Conservation (phyloP, 495 filamentous ascomycete genomes). For the Chlorociboria aeruginascens region DNA sequence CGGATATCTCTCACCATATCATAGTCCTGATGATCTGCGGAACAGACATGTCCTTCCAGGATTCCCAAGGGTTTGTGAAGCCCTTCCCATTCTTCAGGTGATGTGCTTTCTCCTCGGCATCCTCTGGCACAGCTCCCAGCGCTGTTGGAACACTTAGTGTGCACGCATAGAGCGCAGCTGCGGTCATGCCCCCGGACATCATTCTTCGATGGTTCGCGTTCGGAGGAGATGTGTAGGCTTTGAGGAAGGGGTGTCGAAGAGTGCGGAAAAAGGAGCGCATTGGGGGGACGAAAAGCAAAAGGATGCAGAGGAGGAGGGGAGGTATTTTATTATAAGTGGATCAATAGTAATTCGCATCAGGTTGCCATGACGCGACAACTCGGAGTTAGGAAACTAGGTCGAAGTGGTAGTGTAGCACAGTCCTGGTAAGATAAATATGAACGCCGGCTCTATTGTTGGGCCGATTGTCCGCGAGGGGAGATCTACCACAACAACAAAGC, state of each 20-base stretch:
- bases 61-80: slow-evolving; percentile 24
- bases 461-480: too few species aligned
- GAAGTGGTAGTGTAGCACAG: too few species aligned
- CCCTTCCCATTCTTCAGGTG: slow-evolving; percentile 17
- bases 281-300: background rate
- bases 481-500: too few species aligned
- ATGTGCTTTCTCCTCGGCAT: slow-evolving; percentile 12
- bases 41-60: slow-evolving; percentile 21
- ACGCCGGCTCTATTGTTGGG: too few species aligned
- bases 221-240: background rate
- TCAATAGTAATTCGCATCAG: too few species aligned
- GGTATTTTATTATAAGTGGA: too few species aligned
- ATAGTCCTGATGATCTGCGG: slow-evolving; percentile 1
- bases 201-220: background rate
- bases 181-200: slow-evolving; percentile 7
- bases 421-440: too few species aligned
- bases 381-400: too few species aligned
- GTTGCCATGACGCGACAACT: too few species aligned
- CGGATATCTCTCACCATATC: slow-evolving; percentile 1
- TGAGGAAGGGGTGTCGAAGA: background rate
- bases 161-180: slow-evolving; percentile 13
- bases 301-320: too few species aligned
- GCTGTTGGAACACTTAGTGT: slow-evolving; percentile 9
- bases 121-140: slow-evolving; percentile 18
- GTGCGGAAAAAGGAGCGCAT: slow-evolving; percentile 13